Conservation (phyloP, 2,329 filamentous ascomycete genomes). For the Plectosphaerella sp. region DNA sequence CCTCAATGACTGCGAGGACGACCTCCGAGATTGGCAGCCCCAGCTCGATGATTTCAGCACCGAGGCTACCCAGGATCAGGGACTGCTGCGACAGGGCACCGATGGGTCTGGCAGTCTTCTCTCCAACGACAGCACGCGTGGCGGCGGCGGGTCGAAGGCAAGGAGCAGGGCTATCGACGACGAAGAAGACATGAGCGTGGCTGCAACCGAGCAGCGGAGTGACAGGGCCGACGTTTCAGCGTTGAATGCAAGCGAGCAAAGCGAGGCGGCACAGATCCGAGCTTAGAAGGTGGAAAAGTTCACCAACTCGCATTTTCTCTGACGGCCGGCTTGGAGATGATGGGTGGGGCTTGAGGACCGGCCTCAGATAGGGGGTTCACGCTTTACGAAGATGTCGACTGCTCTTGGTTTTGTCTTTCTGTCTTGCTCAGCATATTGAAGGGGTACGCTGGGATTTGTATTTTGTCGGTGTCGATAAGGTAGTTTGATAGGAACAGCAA, state of each 20-base stretch:
- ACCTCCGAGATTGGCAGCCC: slow-evolving; percentile 71
- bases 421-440: too few relatives aligned
- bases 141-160: neutral
- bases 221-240: neutral
- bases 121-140: neutral
- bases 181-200: neutral
- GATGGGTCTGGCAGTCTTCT: neutral
- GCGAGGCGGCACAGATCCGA: neutral
- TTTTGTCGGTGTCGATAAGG: too few relatives aligned
- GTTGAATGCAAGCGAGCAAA: neutral
- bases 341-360: neutral
- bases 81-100: neutral
- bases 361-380: neutral
- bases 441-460: too few relatives aligned
- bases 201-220: neutral
- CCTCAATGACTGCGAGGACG: slow-evolving; percentile 87
- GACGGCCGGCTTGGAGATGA: neutral
- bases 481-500: too few relatives aligned
- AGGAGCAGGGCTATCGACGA: neutral
- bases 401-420: too few relatives aligned
- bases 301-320: neutral
- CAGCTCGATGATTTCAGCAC: slow-evolving; percentile 28
- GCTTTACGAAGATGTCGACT: neutral
- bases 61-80: neutral
- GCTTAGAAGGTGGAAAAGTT: neutral